Evolutionary conservation across 257 asterid genomes (phyloP).

Genomic region (Scutellaria minor): DNA sequence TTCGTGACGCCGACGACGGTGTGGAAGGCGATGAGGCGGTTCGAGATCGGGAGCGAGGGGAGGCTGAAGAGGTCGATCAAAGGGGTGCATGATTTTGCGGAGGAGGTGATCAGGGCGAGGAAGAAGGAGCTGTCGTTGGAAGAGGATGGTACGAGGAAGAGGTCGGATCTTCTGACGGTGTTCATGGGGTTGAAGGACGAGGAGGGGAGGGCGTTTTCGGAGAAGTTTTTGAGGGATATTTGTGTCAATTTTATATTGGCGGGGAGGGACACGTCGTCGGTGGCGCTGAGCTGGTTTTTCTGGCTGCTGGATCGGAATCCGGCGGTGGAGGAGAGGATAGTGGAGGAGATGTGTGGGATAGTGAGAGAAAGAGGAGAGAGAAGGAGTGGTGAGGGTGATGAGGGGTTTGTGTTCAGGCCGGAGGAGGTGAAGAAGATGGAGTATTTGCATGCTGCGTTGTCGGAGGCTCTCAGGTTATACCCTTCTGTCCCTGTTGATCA

Average conservation of each 20-base stretch:
- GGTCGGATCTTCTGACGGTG: slow-evolving; percentile 80
- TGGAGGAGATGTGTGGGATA: slow-evolving; percentile 67
- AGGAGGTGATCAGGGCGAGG: slow-evolving; percentile 69
- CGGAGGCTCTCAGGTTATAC: slow-evolving; percentile 87
- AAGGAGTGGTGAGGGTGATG: slow-evolving; percentile 24
- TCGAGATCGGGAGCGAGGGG: slow-evolving; percentile 69
- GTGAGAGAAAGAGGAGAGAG: slow-evolving; percentile 64
- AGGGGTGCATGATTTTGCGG: slow-evolving; percentile 73
- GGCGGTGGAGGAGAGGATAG: slow-evolving; percentile 70
- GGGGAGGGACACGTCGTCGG: slow-evolving; percentile 97
- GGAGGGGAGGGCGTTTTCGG: slow-evolving; percentile 57
- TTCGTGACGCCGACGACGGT: slow-evolving; percentile 78
- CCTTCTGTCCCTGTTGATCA: slow-evolving; percentile 99
- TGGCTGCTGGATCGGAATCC: slow-evolving; percentile 69
- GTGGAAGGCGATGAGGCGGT: slow-evolving; percentile 74
- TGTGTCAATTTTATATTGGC: slow-evolving; percentile 94
- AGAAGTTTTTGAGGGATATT: slow-evolving; percentile 69
- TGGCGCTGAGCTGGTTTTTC: slow-evolving; percentile 95
- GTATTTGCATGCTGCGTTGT: slow-evolving; percentile 89
- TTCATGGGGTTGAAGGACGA: slow-evolving; percentile 76
- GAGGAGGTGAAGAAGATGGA: slow-evolving; percentile 97
- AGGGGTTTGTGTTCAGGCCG: slow-evolving; percentile 56
- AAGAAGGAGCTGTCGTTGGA: slow-evolving; percentile 59
- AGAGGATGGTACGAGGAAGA: slow-evolving; percentile 29
- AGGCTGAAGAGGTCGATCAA: slow-evolving; percentile 53